Base-by-base conservation (phyloP, 352 stramenopile genomes). In the Pythium graminicola region DNA sequence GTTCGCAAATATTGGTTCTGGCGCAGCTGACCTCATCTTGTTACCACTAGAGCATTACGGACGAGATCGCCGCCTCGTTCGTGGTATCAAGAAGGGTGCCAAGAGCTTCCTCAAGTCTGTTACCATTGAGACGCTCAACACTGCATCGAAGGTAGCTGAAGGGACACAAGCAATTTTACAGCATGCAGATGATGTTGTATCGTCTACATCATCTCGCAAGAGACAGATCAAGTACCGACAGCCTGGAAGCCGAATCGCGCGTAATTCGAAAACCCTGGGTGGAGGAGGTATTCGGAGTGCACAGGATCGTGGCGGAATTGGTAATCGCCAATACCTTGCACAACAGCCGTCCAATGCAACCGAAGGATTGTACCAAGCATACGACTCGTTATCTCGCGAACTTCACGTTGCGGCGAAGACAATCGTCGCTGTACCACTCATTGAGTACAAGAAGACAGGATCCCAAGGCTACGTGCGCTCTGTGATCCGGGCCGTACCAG, bases 361-460 rank as follows among this genome's bases (percentile, higher is more conserved):
- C 0, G 82, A 95, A 52, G 82, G 84, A 1, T 70, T 93, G 8
- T 85, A 79, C 32, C 84, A 95, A 57, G 82, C 82, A 8, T 95
- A 95, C 62, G 82, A 92, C 41, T 91, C 81, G 26, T 49, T 95
- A 20, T 84, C 84, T 16, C 72, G 84, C 7, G 84, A 93, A 57
- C 53, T 95, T 50, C 84, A 95, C 46, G 67, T 88, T 9, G 84
- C 81, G 6, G 82, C 82, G 10, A 93, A 95, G 67, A 95, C 82
- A 14, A 95, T 95, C 44, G 84, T 95, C 41, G 84, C 84, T 0
- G 81, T 95, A 22, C 84, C 84, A 16, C 67, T 95, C n/a, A 78
- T 95, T 27, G 84, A 95, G 69, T 95, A 95, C 72, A 89, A 91
- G 67, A 89, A 89, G 57, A 93, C 84, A 24, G 84, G 84, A n/a